Conservation (phyloP, 345 rosid genomes). For the Sapria himalayana region DNA sequence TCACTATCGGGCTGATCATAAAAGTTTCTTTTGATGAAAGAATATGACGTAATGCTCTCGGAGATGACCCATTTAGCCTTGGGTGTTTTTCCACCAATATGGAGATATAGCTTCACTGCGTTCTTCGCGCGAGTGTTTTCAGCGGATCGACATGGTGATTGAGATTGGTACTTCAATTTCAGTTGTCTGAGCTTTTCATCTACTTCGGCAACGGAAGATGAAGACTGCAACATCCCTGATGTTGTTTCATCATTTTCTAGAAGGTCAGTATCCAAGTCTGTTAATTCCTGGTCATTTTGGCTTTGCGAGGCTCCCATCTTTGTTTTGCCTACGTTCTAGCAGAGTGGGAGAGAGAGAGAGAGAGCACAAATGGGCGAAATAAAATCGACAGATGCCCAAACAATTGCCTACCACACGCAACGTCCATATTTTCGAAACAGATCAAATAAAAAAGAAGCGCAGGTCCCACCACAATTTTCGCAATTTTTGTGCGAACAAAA, state of each 20-base stretch:
- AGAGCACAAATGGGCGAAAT: slow-evolving; percentile 18
- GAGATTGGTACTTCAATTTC: slow-evolving; percentile 44
- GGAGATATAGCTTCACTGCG: slow-evolving; percentile 41
- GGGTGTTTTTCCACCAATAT: slow-evolving; percentile 54
- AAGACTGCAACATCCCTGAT: too few species aligned
- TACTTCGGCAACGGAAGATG: slow-evolving; percentile 41
- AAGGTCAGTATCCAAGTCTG: slow-evolving; percentile 52
- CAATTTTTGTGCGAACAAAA: too few species aligned
- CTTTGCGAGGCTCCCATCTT: slow-evolving; percentile 57
- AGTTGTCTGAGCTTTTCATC: slow-evolving; percentile 41
- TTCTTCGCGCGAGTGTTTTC: slow-evolving; percentile 17
- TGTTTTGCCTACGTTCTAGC: neutral
- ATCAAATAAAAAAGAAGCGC: too few species aligned
- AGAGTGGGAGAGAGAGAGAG: neutral
- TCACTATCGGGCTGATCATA: slow-evolving; percentile 11
- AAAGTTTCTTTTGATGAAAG: slow-evolving; percentile 28
- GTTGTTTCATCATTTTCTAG: too few species aligned
- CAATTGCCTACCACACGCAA: too few species aligned
- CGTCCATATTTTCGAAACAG: too few species aligned
- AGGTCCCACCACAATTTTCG: too few species aligned
- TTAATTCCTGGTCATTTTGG: slow-evolving; percentile 40
- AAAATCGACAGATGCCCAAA: too few species aligned
- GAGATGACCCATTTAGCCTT: slow-evolving; percentile 65
- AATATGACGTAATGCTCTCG: slow-evolving; percentile 37
- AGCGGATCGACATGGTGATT: slow-evolving; percentile 3